Conservation (phyloP, 331 rosid genomes). For the Quercus lobata region DNA sequence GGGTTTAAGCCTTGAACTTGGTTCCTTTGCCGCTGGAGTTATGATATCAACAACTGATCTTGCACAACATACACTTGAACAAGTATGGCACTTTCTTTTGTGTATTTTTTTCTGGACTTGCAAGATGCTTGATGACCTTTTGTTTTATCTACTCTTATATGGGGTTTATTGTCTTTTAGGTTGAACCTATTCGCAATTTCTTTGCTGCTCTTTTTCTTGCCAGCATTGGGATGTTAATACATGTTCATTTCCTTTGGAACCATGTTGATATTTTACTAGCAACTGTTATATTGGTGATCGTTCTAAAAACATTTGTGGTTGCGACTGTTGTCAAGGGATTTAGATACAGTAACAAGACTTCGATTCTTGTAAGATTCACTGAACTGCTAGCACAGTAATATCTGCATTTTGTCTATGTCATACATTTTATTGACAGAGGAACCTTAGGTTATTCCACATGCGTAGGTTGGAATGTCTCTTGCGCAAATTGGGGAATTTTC, state of each 20-base stretch:
- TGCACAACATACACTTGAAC: constrained; percentile 94
- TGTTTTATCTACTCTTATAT: constrained; percentile 15
- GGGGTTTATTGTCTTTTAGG: constrained; percentile 45
- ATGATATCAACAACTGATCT: constrained; percentile 99
- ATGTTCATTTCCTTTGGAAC: constrained; percentile 95
- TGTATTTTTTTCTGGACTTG: constrained; percentile 8
- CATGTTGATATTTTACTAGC: constrained; percentile 93
- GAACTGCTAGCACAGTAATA: constrained; percentile 10
- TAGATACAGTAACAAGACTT: constrained; percentile 84
- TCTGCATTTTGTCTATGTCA: constrained; percentile 23
- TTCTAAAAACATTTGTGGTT: constrained; percentile 75
- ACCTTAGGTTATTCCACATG: constrained; percentile 56
- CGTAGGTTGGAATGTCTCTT: constrained; percentile 93
- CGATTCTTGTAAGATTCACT: constrained; percentile 75
- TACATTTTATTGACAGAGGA: constrained; percentile 47
- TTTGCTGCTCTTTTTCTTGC: constrained; percentile 96
- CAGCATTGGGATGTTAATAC: constrained; percentile 96
- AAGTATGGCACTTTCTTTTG: constrained; percentile 41
- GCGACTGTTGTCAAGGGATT: constrained; percentile 83
- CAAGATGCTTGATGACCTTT: constrained; percentile 14
- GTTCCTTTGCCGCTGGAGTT: constrained; percentile 95
- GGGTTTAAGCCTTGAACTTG: constrained; percentile 91
- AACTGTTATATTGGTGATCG: constrained; percentile 85
- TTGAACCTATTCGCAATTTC: constrained; percentile 91
- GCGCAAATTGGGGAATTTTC: constrained; percentile 97